phyloP scores from a whole-genome alignment of 225 moss, liverwort and hornwort genomes.

The Bryum argenteum region DNA sequence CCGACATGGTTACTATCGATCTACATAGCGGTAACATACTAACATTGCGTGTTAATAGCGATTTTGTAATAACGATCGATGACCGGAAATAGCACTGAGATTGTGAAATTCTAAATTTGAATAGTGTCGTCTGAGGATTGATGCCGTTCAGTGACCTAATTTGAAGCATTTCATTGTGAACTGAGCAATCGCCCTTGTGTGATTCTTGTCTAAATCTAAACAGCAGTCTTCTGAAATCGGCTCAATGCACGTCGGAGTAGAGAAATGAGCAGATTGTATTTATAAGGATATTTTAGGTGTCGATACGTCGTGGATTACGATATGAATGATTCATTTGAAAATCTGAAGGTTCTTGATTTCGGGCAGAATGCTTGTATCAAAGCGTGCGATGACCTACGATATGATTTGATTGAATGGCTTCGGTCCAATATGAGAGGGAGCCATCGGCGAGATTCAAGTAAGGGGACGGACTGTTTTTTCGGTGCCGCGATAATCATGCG shows the following conservation, averaged over 20 bases:
- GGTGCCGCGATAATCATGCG: not conserved
- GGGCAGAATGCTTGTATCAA: not conserved
- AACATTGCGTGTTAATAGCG: not conserved
- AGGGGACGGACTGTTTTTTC: not conserved
- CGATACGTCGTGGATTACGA: not conserved
- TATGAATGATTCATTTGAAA: not conserved
- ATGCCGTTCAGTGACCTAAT: not conserved
- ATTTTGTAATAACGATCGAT: no score
- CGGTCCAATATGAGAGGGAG: not conserved
- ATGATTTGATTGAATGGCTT: not conserved
- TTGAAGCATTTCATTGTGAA: constrained; percentile 1
- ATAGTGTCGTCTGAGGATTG: not conserved
- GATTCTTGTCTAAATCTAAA: not conserved
- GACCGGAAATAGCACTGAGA: not conserved
- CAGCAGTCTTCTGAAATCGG: not conserved
- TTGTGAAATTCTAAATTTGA: no score
- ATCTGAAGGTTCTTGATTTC: not conserved
- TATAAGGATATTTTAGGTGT: not conserved
- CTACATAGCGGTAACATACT: constrained; percentile 3
- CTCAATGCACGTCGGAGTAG: not conserved
- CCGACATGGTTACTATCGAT: constrained; percentile 10
- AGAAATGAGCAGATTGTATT: not conserved
- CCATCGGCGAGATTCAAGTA: not conserved
- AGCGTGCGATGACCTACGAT: not conserved
- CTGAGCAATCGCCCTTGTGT: not conserved